These are phyloP conservation scores for Pseudogymnoascus sp. DNA, from an alignment of 2,329 filamentous ascomycete genomes.

Conservation along the genomic window DNA sequence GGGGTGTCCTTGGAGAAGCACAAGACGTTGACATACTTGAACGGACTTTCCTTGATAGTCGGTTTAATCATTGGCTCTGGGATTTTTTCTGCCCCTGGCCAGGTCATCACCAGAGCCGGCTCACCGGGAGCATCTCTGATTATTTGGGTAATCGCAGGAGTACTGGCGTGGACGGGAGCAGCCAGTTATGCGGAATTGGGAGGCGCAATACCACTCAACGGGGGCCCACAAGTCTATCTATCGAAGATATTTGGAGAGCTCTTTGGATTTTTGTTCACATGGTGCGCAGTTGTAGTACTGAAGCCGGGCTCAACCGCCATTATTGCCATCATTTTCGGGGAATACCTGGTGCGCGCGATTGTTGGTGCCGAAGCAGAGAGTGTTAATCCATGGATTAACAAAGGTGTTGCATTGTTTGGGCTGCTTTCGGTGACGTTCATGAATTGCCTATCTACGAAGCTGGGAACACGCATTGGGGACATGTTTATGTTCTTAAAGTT, in stretches of 20 bases:
- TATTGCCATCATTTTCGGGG: constrained; percentile 94
- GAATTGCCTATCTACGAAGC: constrained; percentile 84
- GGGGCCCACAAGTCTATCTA: constrained; percentile 87
- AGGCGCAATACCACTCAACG: constrained; percentile 90
- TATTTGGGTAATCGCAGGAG: constrained; percentile 86
- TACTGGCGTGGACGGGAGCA: constrained; percentile 92
- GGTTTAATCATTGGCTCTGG: constrained; percentile 93
- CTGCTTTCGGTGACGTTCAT: constrained; percentile 70
- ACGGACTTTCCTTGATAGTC: constrained; percentile 83
- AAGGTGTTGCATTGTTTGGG: constrained; percentile 72
- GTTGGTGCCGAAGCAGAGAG: constrained; percentile 80
- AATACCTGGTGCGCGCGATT: constrained; percentile 84
- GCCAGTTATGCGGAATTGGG: constrained; percentile 93
- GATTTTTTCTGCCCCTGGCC: constrained; percentile 90
- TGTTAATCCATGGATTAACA: constrained; percentile 82
- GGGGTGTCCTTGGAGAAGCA: constrained; percentile 84
- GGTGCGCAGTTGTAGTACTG: constrained; percentile 88
- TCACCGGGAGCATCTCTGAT: constrained; percentile 84
- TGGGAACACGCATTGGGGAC: constrained; percentile 82
- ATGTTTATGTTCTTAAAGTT: constrained; percentile 97
- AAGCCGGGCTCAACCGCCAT: constrained; percentile 93
- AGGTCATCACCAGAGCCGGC: constrained; percentile 85
- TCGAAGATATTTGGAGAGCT: constrained; percentile 95
- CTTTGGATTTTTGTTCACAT: constrained; percentile 88
- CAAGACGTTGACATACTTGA: constrained; percentile 91